phyloP scores from a whole-genome alignment of 202 grass and related monocot genomes.

The Cymbopogon flexuosus region DNA sequence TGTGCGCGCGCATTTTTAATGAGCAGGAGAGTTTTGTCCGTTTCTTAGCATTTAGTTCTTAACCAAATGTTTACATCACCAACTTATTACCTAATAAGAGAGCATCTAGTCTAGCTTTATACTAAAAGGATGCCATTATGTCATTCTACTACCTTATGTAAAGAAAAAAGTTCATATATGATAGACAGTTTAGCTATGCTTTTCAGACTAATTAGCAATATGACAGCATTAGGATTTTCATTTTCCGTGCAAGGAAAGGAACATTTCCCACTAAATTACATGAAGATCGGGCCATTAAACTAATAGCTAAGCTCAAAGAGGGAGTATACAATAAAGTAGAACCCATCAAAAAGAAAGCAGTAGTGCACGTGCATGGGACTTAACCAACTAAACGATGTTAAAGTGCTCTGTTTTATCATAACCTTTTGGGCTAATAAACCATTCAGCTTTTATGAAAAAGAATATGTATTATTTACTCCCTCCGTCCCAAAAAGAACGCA shows the following conservation, averaged over 20 bases:
- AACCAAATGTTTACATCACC: not conserved
- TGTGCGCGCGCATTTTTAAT: not conserved
- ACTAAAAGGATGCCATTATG: not conserved
- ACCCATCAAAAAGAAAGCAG: not conserved
- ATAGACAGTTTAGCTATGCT: not conserved
- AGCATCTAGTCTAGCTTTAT: slow-evolving; percentile 1
- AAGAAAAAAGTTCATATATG: not conserved
- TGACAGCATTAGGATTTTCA: not conserved
- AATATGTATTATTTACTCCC: too few species aligned
- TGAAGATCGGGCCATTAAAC: not conserved
- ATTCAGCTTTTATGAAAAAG: too few species aligned
- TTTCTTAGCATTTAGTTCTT: not conserved
- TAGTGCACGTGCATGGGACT: not conserved
- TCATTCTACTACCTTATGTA: not conserved
- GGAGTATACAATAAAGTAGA: slow-evolving; percentile 2
- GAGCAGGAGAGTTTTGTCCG: not conserved
- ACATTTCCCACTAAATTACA: not conserved
- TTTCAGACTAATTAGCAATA: not conserved
- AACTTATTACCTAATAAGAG: not conserved
- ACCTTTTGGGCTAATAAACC: too few species aligned
- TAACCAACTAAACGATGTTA: not conserved
- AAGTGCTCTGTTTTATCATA: not conserved
- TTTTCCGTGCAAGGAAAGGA: not conserved
- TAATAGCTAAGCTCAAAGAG: not conserved
- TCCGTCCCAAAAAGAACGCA: too few species aligned